phyloP scores from a whole-genome alignment of 2,329 filamentous ascomycete species.

The Fusarium euwallaceae region DNA sequence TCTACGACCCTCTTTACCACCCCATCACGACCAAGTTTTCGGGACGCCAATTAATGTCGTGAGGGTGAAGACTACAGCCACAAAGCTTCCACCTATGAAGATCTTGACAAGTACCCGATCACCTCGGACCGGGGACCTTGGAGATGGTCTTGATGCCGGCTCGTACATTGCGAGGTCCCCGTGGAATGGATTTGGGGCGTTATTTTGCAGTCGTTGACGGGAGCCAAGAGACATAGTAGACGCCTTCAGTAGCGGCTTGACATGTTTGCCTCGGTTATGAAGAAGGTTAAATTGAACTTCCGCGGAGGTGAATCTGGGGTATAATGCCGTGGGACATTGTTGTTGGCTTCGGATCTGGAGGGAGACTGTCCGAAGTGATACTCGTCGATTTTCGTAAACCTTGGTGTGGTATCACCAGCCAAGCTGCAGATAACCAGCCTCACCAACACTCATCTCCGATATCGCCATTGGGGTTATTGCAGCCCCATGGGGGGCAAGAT shows the following conservation, averaged over 20 bases:
- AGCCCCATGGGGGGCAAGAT: not conserved
- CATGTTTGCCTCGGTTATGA: not conserved
- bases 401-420: not conserved
- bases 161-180: not conserved
- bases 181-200: constrained; percentile 19
- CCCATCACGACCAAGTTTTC: not conserved
- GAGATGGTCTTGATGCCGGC: not conserved
- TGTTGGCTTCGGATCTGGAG: not conserved
- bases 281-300: not conserved
- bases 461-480: not conserved
- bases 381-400: not conserved
- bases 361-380: not conserved
- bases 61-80: constrained; percentile 4
- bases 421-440: not conserved
- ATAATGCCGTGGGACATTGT: not conserved
- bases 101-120: not conserved
- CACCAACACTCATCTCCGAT: not conserved
- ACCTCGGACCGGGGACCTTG: constrained; percentile 19
- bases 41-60: not conserved
- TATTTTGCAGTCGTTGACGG: constrained; percentile 8
- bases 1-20: constrained; percentile 27
- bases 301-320: not conserved
- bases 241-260: not conserved
- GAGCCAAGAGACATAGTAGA: not conserved
- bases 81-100: constrained; percentile 19